Percentiles rank a stretch among this genome's conserved stretches.
Conservation (phyloP, 2,329 filamentous ascomycete genomes). For the Cyanodermella asteris region DNA sequence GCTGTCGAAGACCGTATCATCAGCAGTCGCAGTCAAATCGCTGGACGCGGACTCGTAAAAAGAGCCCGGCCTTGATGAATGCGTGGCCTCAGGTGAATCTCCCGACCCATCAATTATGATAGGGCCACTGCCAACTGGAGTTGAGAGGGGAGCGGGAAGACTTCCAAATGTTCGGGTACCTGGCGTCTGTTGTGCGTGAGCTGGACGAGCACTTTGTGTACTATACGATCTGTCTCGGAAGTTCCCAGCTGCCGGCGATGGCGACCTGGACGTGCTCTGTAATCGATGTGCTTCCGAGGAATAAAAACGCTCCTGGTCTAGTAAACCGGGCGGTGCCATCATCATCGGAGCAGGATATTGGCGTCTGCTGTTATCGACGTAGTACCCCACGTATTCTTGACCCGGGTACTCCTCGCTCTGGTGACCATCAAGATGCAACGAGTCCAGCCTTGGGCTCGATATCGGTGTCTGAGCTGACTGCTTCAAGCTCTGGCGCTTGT, state of each 20-base stretch:
- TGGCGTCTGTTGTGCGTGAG: no score
- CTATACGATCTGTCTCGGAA: conserved; percentile 7
- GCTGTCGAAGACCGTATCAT: conserved; percentile 14
- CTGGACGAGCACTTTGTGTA: conserved; percentile 7
- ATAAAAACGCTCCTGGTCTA: conserved; percentile 18
- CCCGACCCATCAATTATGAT: conserved; percentile 26
- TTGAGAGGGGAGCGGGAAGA: conserved; percentile 3
- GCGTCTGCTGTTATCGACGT: conserved; percentile 19
- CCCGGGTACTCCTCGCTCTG: conserved; percentile 15
- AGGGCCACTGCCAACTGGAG: conserved; percentile 16
- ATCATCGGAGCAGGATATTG: conserved; percentile 17
- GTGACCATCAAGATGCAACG: conserved; percentile 4
- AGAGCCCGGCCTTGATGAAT: conserved; percentile 16
- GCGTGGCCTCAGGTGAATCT: conserved; percentile 13
- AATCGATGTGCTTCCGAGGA: conserved; percentile 12
- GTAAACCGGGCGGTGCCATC: conserved; percentile 17
- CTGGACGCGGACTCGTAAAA: conserved; percentile 15
- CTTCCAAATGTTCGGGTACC: conserved; percentile 4
- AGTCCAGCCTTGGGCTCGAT: conserved; percentile 4
- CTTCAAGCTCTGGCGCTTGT: conserved; percentile 4
- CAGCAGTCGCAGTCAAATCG: conserved; percentile 20
- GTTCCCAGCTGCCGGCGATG: conserved; percentile 7
- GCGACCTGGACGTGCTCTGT: conserved; percentile 6
- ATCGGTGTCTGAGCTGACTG: conserved; percentile 2
- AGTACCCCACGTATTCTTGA: conserved; percentile 25